Percentiles rank a stretch among this genome's conserved stretches.
Evolutionary conservation across 805 yeast genomes (phyloP).

Genomic region (Barnettozyma vustinii): DNA sequence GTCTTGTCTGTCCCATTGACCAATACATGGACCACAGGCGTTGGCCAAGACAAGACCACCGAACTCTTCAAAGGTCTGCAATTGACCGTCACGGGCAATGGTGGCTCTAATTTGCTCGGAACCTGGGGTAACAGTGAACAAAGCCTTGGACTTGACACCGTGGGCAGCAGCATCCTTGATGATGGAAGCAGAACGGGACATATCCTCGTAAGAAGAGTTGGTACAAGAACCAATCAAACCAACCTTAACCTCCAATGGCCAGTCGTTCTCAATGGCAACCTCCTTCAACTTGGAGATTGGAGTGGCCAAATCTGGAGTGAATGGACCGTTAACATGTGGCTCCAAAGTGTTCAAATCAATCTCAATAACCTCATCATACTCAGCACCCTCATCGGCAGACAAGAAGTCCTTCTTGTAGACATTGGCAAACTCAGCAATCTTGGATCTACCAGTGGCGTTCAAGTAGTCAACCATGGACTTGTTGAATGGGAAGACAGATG

Average conservation of each 20-base stretch:
- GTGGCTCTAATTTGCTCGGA: conserved; percentile 98
- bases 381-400: conserved; percentile 87
- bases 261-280: conserved; percentile 75
- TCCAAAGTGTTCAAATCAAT: conserved; percentile 84
- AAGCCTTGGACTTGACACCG: conserved; percentile 88
- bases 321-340: conserved; percentile 97
- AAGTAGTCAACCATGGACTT: conserved; percentile 83
- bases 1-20: conserved; percentile 97
- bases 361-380: conserved; percentile 90
- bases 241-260: conserved; percentile 92
- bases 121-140: conserved; percentile 95
- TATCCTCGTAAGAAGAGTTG: conserved; percentile 96
- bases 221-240: conserved; percentile 98
- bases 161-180: conserved; percentile 85
- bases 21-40: conserved; percentile 99
- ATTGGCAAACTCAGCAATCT: conserved; percentile 78
- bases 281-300: conserved; percentile 85
- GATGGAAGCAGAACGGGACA: conserved; percentile 94
- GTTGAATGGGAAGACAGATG: conserved; percentile 96
- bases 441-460: conserved; percentile 77
- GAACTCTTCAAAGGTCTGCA: conserved; percentile 79
- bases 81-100: conserved; percentile 92
- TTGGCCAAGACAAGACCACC: conserved; percentile 95
- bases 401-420: conserved; percentile 60
- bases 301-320: conserved; percentile 96